Percentiles rank a stretch among this genome's conserved stretches.
phyloP scores from a whole-genome alignment of 495 filamentous ascomycete genomes.

The Jackrogersella multiformis region DNA sequence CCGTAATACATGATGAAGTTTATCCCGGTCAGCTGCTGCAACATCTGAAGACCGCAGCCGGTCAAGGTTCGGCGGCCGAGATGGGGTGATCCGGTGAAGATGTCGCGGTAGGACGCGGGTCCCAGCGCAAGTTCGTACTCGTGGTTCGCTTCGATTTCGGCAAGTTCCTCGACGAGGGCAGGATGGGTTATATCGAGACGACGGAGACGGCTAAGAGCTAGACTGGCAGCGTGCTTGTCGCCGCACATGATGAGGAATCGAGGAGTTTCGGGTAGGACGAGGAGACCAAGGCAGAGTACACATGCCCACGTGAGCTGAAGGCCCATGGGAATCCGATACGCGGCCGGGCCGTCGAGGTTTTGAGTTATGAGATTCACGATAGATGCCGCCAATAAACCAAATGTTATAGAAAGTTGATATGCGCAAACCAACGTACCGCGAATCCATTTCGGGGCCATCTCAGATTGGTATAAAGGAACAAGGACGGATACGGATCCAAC shows the following conservation, averaged over 20 bases:
- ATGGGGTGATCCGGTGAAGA: slow-evolving; percentile 68
- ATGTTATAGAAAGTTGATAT: slow-evolving; percentile 90
- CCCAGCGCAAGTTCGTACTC: slow-evolving; percentile 85
- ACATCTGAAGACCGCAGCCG: slow-evolving; percentile 66
- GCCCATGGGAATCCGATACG: slow-evolving; percentile 87
- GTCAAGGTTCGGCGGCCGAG: slow-evolving; percentile 65
- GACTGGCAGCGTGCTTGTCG: slow-evolving; percentile 72
- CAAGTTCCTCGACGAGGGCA: slow-evolving; percentile 77
- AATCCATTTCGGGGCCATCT: slow-evolving; percentile 91
- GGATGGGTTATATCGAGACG: slow-evolving; percentile 80
- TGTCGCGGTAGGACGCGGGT: slow-evolving; percentile 76
- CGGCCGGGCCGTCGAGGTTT: slow-evolving; percentile 66
- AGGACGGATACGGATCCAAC: slow-evolving; percentile 85
- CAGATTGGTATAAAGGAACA: slow-evolving; percentile 88
- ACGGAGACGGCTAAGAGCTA: slow-evolving; percentile 77
- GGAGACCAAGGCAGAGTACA: slow-evolving; percentile 76
- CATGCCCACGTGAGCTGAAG: slow-evolving; percentile 87
- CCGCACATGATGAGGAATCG: slow-evolving; percentile 86
- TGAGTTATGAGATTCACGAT: slow-evolving; percentile 83
- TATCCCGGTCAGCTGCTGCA: slow-evolving; percentile 67
- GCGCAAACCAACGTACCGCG: slow-evolving; percentile 89
- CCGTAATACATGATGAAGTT: slow-evolving; percentile 79
- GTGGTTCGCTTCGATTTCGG: slow-evolving; percentile 90
- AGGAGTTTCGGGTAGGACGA: slow-evolving; percentile 85
- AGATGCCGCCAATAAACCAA: slow-evolving; percentile 83